These are phyloP conservation scores for Pseudonitzschia pungens DNA, from an alignment of 108 stramenopile species.

Conservation along the genomic window DNA sequence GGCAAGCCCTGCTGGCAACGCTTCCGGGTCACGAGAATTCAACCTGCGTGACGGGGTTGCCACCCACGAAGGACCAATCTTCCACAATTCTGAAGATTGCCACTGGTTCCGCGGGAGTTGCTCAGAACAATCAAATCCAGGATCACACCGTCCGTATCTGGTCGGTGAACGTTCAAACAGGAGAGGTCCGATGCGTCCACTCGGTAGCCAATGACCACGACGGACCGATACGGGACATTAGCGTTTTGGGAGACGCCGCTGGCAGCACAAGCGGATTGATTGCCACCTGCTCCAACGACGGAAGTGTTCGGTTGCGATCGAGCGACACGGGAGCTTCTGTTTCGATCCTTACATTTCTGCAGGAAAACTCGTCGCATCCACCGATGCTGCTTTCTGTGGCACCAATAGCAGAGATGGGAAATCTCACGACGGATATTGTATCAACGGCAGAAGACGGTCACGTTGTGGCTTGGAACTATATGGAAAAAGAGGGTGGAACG, in stretches of 20 bases:
- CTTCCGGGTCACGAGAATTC: constrained; percentile 81
- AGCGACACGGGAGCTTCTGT: constrained; percentile 69
- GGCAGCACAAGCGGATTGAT: constrained; percentile 35
- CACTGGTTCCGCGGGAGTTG: constrained; percentile 77
- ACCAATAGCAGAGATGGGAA: constrained; percentile 19
- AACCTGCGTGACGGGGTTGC: constrained; percentile 67
- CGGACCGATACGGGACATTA: constrained; percentile 80
- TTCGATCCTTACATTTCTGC: constrained; percentile 63
- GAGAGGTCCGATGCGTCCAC: constrained; percentile 35
- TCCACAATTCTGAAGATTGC: constrained; percentile 39
- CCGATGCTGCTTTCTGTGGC: constrained; percentile 72
- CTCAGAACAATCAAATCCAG: constrained; percentile 63
- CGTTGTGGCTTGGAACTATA: constrained; percentile 62
- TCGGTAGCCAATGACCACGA: constrained; percentile 74
- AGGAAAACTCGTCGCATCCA: constrained; percentile 32
- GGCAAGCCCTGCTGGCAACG: constrained; percentile 49
- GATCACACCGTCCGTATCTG: constrained; percentile 76
- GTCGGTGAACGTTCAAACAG: constrained; percentile 41
- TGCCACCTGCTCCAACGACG: constrained; percentile 91
- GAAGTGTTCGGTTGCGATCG: constrained; percentile 87
- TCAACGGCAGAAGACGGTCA: constrained; percentile 13
- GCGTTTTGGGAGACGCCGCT: constrained; percentile 38
- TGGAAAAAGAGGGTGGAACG: constrained; percentile 9
- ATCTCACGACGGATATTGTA: not conserved
- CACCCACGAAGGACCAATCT: constrained; percentile 18